Percentiles rank a stretch among this genome's conserved stretches.
Evolutionary conservation across 345 rosid genomes (phyloP).

Genomic region (Citrus glauca): DNA sequence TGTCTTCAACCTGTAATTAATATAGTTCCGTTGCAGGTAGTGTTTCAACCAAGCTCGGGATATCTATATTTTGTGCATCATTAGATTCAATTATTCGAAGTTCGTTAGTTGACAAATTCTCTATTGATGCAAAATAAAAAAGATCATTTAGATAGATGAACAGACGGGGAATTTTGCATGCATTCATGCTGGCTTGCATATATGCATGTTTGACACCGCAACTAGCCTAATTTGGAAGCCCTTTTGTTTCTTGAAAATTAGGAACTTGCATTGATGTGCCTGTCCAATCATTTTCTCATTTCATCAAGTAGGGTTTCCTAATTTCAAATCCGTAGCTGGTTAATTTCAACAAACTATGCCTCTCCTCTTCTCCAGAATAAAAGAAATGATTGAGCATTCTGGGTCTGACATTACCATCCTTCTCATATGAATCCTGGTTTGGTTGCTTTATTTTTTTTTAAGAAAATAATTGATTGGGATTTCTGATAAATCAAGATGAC

Average conservation of each 20-base stretch:
- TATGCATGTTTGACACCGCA: not conserved
- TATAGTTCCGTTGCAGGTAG: conserved; percentile 82
- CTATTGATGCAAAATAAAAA: not conserved
- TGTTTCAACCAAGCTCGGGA: not conserved
- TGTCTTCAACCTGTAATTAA: conserved; percentile 92
- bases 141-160: not conserved
- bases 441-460: not conserved
- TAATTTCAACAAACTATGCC: not conserved
- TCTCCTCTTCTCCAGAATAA: not conserved
- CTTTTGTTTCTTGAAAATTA: not conserved
- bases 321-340: not conserved
- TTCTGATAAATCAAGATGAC: not conserved
- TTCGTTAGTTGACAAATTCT: not conserved
- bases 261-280: not conserved
- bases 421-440: not conserved
- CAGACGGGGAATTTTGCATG: not conserved
- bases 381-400: not conserved
- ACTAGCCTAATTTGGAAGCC: not conserved
- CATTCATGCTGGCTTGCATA: not conserved
- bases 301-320: not conserved
- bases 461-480: not conserved
- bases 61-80: not conserved
- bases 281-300: not conserved
- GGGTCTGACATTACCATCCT: not conserved
- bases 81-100: not conserved